Base-by-base conservation (phyloP, 208 protist genomes). In the Herpetomonas tarakana region DNA sequence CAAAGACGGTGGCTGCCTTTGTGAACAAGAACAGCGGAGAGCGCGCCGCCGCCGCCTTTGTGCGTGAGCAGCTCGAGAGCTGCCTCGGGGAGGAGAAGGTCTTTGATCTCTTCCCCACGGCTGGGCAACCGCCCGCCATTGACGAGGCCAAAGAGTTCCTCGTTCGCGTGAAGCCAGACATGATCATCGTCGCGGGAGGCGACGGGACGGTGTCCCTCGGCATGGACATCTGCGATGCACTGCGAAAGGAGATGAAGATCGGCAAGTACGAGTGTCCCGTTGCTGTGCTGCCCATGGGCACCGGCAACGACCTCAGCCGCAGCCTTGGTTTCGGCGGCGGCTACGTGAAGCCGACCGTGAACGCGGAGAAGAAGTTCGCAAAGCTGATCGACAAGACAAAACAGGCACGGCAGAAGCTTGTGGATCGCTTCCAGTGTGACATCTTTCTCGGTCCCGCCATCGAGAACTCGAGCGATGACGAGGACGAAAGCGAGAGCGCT, bases 261-360 rank as follows among this genome's bases (percentile, higher is more conserved):
- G 61, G 59, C 11, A 39, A 46, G 22, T 3, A 25, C 9, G 57
- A 57, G 4, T 65, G 58, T 0, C 52, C 62, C 0, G 64, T 85
- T 2, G 77, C 75, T 2, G 70, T 89, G n/a, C 22, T 89, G 14
- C 78, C 82, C 24, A 76, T 89, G 71, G 82, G 82, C 41, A 89
- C 82, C 7, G 82, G 82, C 24, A 89, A 89, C 54, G 82, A 89
- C 47, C 68, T 89, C 14, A 83, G 76, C 49, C 65, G 68, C 50
- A 81, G 70, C n/a, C 57, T 89, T 14, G 82, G 82, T 44, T 85
- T 85, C 57, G 82, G 82, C 31, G 71, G 75, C 22, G 82, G 82
- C 21, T 89, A 85, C 67, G 61, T 57, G 27, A 76, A 75, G 54
- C 74, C 81, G 29, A n/a, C 72, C 2, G 6, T 27, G 19, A 62